Evolutionary conservation across 2,329 filamentous ascomycete species (phyloP).

Genomic region (Zymoseptoria crescenta): DNA sequence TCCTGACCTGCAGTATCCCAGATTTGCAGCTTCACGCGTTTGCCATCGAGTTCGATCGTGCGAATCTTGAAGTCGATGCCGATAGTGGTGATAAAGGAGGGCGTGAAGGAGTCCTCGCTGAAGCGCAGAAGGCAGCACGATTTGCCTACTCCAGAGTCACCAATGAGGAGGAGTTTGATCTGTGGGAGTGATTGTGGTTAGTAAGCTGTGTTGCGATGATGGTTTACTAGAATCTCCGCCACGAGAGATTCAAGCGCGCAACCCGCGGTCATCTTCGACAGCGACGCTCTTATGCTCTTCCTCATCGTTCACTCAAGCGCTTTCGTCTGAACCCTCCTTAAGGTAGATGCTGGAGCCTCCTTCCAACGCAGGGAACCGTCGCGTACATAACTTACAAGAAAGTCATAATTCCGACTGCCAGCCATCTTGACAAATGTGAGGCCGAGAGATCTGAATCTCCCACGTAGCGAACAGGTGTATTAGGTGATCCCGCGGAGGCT

Average conservation of each 20-base stretch:
- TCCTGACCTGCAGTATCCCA: conserved; percentile 99
- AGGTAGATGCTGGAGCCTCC: not conserved
- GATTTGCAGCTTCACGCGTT: conserved; percentile 98
- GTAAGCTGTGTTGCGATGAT: not conserved
- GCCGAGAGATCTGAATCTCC: not conserved
- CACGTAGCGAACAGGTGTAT: not conserved
- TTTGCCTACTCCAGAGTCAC: conserved; percentile 93
- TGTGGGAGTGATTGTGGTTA: conserved; percentile 33
- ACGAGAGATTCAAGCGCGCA: not conserved
- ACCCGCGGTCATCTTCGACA: not conserved
- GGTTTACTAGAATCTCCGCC: not conserved
- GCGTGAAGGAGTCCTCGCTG: conserved; percentile 95
- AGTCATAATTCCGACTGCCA: conserved; percentile 97
- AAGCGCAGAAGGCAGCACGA: conserved; percentile 95
- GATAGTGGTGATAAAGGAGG: conserved; percentile 97
- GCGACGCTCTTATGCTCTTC: not conserved
- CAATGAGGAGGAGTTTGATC: conserved; percentile 96
- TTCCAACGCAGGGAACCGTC: too few relatives aligned
- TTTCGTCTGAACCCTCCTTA: not conserved
- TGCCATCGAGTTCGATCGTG: conserved; percentile 97
- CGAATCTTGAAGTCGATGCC: conserved; percentile 99
- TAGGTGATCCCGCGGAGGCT: not conserved
- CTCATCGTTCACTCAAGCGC: not conserved
- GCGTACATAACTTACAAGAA: conserved; percentile 62
- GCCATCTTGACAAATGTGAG: conserved; percentile 57